A percentile compares a stretch with the other conserved stretches of the same genome.
phyloP scores from a whole-genome alignment of 1,284 basidiomycete genomes.

The Ustilago xerochloae region DNA sequence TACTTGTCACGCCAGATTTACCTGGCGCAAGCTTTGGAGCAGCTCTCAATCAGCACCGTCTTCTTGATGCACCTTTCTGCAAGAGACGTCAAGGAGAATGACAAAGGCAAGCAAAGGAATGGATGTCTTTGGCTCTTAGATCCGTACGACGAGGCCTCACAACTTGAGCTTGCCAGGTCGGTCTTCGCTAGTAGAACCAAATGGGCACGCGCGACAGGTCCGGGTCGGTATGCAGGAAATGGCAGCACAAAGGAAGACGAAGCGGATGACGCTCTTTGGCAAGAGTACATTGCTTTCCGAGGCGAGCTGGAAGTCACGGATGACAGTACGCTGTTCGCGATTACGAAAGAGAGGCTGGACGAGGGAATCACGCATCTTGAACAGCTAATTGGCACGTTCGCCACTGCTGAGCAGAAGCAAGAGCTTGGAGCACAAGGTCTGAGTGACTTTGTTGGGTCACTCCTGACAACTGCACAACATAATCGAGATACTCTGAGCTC shows the following conservation, averaged over 20 bases:
- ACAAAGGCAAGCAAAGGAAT: not conserved
- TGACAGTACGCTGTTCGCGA: not conserved
- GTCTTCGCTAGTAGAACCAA: conserved; percentile 33
- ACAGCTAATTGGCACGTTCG: conserved; percentile 1
- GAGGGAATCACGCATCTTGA: conserved; percentile 12
- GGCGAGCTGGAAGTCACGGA: not conserved
- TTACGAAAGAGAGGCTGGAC: conserved; percentile 12
- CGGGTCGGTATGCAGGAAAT: not conserved
- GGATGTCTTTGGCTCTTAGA: conserved; percentile 8
- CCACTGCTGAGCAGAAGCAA: not conserved
- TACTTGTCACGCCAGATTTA: conserved; percentile 33
- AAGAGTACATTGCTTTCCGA: conserved; percentile 19
- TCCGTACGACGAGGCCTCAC: not conserved
- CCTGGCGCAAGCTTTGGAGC: conserved; percentile 31
- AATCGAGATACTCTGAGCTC: conserved; percentile 5
- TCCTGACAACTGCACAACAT: conserved; percentile 21
- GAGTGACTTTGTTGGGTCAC: conserved; percentile 7
- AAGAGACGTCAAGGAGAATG: not conserved
- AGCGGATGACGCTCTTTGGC: conserved; percentile 25
- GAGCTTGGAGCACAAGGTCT: conserved; percentile 10
- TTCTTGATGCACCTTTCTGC: conserved; percentile 16
- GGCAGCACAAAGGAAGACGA: not conserved
- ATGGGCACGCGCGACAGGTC: conserved; percentile 21
- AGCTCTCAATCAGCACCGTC: conserved; percentile 22
- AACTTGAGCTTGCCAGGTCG: conserved; percentile 12